Evolutionary conservation across 352 stramenopile species (phyloP), one percentile per base, ranked within the genome.

Genomic region (Blastocystis sp.): DNA sequence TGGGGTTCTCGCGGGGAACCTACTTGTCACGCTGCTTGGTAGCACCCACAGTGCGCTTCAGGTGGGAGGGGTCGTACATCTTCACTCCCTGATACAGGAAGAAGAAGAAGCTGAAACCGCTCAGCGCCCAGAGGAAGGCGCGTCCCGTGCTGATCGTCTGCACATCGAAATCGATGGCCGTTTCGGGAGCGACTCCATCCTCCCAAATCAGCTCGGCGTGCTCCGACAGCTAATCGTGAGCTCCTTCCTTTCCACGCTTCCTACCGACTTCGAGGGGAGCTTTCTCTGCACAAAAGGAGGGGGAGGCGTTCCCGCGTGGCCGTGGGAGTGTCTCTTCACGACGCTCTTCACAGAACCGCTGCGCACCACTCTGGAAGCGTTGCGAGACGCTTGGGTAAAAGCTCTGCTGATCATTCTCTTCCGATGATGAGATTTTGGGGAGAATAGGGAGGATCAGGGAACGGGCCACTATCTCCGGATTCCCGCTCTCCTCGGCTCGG

Each of bases 181-280:
- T 87, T 45, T 87, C 77, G 40, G 77, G 77, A 87, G 77, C 77
- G 1, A 87, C 77, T 63, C 77, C 77, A 52, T 87, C 77, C 34
- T 87, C 77, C 77, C 77, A 87, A 87, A 87, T 87, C 52, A 87
- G 65, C 19, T 87, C 77, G 21, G 71, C 71, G 63, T 81, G 71
- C 57, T 81, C 71, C 14, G 71, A 81, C 28, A 81, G 71, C 71
- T 81, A 81, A 6, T 48, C 17, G 42, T 64, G 6, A 61, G 28
- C 10, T 43, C 38, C 19, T 40, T 42, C 24, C 0, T 10, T 54
- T 14, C 34, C 9, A 63, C 40, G 52, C 3, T 65, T n/a, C 14
- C 34, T 81, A 81, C 71, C 28, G 71, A 81, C 63, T 81, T 81
- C 19, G 43, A 66, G 40, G 71, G 71, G 14, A 54, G 43, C 19